Base-by-base conservation (phyloP, 805 yeast species). In the Kluyveromyces dobzhanskii region DNA sequence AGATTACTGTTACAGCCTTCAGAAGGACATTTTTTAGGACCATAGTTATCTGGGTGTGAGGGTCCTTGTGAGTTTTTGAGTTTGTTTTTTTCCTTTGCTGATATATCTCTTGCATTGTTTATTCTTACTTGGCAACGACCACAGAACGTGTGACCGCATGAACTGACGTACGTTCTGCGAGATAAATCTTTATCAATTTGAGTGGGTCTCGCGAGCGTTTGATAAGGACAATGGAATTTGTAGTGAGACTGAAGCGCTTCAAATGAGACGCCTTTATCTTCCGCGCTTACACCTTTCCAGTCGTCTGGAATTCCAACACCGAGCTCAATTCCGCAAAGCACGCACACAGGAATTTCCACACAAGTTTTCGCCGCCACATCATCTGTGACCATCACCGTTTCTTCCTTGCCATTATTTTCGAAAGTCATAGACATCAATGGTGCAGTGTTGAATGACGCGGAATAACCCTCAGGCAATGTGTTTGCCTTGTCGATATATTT, bases 71-170 rank as follows among this genome's bases (percentile, higher is more conserved):
- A 44, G 6, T 43, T 40, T 2, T 45, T 43, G 31, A 52, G 45
- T 29, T 46, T 48, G 40, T 45, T 54, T 45, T 53, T 61, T 2
- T 54, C 43, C 14, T 38, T 35, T 33, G 47, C 49, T 26, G 44
- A 43, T 7, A 44, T 45, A 0, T 47, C 48, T 41, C 56, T 53
- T 3, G 66, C 50, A 48, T 71, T 69, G 13, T 71, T 71, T n/a
- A 81, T 76, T 48, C 77, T 72, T 46, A 75, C 75, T 17, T 81
- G 82, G 61, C 96, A 86, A 30, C 90, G 61, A 1, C 95, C 96
- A 59, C 96, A 86, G 56, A 75, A 86, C 0, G 78, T 72, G 62
- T 86, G 96, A 0, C 95, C 95, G 65, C 96, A 86, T 29, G 63
- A 59, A 0, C 84, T 71, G 14, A 71, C 69, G 51, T 79, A 86